These are phyloP conservation scores for Cucurbita argyrosperma DNA, from an alignment of 306 rosid genomes.

Conservation along the genomic window DNA sequence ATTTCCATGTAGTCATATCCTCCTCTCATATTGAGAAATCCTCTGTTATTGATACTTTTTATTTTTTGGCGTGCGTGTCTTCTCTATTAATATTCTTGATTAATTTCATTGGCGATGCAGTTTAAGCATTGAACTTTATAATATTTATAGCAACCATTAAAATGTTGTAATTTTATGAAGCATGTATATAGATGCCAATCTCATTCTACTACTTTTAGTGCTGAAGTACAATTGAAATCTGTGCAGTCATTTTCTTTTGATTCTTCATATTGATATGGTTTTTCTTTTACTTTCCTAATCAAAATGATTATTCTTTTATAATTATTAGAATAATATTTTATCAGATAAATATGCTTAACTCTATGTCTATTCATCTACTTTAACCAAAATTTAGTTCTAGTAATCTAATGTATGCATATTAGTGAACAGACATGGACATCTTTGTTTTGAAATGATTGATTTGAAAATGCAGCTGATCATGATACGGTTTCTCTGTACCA, in stretches of 20 bases:
- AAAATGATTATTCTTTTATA: neutral
- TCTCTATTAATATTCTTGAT: neutral
- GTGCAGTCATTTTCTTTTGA: neutral
- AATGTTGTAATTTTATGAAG: neutral
- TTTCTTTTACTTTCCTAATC: neutral
- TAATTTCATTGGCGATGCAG: neutral
- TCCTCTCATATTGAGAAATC: neutral
- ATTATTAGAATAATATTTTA: neutral
- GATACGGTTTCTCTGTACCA: conserved; percentile 39
- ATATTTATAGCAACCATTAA: neutral
- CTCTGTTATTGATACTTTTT: neutral
- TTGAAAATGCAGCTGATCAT: conserved; percentile 60
- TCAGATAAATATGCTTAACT: neutral
- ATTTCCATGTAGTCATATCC: neutral
- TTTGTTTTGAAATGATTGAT: conserved; percentile 25
- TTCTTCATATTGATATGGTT: neutral
- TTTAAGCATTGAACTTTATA: neutral
- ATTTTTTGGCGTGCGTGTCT: neutral
- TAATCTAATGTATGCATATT: neutral
- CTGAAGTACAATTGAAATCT: neutral
- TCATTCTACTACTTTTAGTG: neutral
- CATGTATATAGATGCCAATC: neutral
- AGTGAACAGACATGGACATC: neutral
- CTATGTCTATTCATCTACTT: neutral
- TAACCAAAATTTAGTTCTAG: neutral